Evolutionary conservation across 75 land plant genomes (phyloP).

Genomic region (Isoetes taiwanensis): DNA sequence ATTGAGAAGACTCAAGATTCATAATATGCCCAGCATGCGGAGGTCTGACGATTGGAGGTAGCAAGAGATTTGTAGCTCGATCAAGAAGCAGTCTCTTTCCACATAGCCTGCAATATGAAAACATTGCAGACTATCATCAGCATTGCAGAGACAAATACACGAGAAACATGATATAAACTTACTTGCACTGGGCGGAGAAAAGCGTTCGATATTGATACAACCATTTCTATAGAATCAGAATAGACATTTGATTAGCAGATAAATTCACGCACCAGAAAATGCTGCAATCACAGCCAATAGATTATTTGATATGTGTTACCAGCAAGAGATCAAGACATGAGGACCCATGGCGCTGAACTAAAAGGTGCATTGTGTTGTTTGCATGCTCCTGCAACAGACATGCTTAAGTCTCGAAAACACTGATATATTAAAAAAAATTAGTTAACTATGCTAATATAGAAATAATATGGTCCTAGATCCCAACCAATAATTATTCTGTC

Average conservation of each 20-base stretch:
- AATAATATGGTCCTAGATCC: background rate
- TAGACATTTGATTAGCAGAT: background rate
- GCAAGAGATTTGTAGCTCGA: no score
- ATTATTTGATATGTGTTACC: conserved; percentile 26
- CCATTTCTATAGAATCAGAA: conserved; percentile 50
- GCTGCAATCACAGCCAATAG: background rate
- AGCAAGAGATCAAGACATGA: conserved; percentile 42
- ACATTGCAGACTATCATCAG: no score
- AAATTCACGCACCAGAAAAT: background rate
- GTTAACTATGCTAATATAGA: background rate
- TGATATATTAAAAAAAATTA: background rate
- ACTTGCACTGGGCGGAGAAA: conserved; percentile 71
- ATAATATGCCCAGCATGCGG: no score
- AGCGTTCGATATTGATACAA: conserved; percentile 58
- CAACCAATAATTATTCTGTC: background rate
- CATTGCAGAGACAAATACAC: no score
- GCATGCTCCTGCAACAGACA: conserved; percentile 63
- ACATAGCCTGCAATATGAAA: no score
- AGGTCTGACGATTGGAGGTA: no score
- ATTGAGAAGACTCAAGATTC: no score
- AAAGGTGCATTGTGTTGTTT: conserved; percentile 54
- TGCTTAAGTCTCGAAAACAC: background rate
- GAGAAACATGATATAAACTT: no score
- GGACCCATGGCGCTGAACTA: conserved; percentile 28
- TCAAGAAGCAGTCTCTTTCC: no score